These are phyloP conservation scores for Fusarium sp. DNA, from an alignment of 2,329 filamentous ascomycete genomes.

Conservation along the genomic window DNA sequence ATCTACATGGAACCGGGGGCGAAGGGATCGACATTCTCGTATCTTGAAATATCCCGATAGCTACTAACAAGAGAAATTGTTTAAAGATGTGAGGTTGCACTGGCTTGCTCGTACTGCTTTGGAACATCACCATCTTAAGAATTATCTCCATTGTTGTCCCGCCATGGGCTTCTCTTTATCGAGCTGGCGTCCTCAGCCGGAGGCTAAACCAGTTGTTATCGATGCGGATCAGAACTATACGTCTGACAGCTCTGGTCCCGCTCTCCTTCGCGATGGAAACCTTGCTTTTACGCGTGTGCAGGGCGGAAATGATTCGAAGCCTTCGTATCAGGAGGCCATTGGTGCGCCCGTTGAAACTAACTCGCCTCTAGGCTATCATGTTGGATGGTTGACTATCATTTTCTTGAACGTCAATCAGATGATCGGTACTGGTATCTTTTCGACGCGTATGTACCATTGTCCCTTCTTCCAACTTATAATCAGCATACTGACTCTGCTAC, in stretches of 20 bases:
- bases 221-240: conserved; percentile 55
- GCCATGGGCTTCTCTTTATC: conserved; percentile 8
- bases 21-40: neutral
- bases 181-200: neutral
- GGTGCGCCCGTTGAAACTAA: conserved; percentile 70
- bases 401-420: conserved; percentile 72
- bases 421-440: conserved; percentile 73
- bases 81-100: neutral
- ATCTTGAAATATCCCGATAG: neutral
- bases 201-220: neutral
- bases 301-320: conserved; percentile 57
- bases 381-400: conserved; percentile 66
- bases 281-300: conserved; percentile 37
- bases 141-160: neutral
- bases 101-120: neutral
- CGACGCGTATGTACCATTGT: conserved; percentile 64
- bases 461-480: too few species aligned
- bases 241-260: conserved; percentile 25
- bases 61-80: neutral
- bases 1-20: neutral
- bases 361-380: conserved; percentile 70
- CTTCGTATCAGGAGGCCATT: conserved; percentile 69
- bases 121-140: too few species aligned
- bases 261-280: conserved; percentile 29
- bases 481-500: neutral